Conservation (phyloP, 345 rosid species). For the Populus tremula region DNA sequence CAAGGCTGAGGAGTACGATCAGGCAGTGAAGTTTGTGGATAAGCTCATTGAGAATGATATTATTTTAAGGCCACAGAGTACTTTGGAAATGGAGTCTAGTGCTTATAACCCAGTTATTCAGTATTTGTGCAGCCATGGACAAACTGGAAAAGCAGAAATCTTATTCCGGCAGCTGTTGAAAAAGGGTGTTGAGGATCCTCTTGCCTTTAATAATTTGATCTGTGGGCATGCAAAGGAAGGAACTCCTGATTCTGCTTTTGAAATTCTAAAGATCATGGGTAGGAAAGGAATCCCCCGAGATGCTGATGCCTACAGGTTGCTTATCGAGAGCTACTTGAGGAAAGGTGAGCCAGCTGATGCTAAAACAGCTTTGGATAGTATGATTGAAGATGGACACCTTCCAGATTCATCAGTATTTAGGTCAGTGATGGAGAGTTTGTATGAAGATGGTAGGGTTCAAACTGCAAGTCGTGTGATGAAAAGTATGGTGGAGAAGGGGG, state of each 20-base stretch:
- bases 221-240: slow-evolving; percentile 84
- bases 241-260: slow-evolving; percentile 68
- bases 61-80: slow-evolving; percentile 64
- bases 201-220: slow-evolving; percentile 69
- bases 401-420: slow-evolving; percentile 68
- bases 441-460: slow-evolving; percentile 85
- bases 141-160: slow-evolving; percentile 72
- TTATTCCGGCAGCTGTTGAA: slow-evolving; percentile 89
- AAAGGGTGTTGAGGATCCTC: slow-evolving; percentile 66
- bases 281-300: slow-evolving; percentile 74
- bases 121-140: slow-evolving; percentile 66
- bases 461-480: slow-evolving; percentile 90
- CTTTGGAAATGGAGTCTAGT: slow-evolving; percentile 55
- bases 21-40: slow-evolving; percentile 68
- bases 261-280: slow-evolving; percentile 77
- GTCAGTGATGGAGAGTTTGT: slow-evolving; percentile 79
- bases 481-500: slow-evolving; percentile 82
- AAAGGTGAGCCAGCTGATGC: slow-evolving; percentile 95
- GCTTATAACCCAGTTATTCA: slow-evolving; percentile 69
- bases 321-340: slow-evolving; percentile 80
- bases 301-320: slow-evolving; percentile 61
- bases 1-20: slow-evolving; percentile 60
- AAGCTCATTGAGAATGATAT: slow-evolving; percentile 73
- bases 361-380: slow-evolving; percentile 74
- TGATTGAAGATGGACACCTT: slow-evolving; percentile 76